Percentiles rank a stretch among this genome's conserved stretches.
phyloP scores from a whole-genome alignment of 2,329 filamentous ascomycete genomes.

The Emmonsiellopsis sp. region DNA sequence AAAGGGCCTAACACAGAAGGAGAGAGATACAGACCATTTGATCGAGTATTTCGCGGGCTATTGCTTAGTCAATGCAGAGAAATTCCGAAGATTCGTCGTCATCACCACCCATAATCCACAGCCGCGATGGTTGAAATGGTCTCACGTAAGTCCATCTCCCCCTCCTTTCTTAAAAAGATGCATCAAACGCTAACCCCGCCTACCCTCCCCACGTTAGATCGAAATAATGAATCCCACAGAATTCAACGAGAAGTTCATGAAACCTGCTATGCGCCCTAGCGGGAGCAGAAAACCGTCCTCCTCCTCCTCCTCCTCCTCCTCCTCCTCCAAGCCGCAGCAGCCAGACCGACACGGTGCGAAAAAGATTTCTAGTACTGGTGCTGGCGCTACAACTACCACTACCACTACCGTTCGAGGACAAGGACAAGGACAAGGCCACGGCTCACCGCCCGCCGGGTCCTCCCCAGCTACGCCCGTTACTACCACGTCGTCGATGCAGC shows the following conservation, averaged over 20 bases:
- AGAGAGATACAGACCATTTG: constrained; percentile 27
- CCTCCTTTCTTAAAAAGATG: not conserved
- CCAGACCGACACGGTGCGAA: not conserved
- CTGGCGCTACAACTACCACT: not conserved
- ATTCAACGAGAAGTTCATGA: constrained; percentile 10
- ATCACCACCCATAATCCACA: constrained; percentile 18
- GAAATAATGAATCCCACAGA: constrained; percentile 9
- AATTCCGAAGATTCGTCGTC: constrained; percentile 25
- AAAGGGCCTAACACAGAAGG: constrained; percentile 18
- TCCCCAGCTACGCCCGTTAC: too few species aligned
- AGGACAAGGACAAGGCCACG: too few species aligned
- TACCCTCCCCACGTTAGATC: constrained; percentile 5
- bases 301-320: not conserved
- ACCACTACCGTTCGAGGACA: too few species aligned
- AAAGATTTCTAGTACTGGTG: not conserved
- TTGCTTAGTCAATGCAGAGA: constrained; percentile 22
- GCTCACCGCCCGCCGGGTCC: too few species aligned
- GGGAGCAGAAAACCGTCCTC: not conserved
- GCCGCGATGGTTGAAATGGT: constrained; percentile 22
- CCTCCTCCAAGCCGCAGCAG: not conserved
- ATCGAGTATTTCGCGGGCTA: constrained; percentile 32
- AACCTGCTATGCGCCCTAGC: not conserved
- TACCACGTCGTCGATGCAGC: too few species aligned
- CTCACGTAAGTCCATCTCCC: constrained; percentile 17
- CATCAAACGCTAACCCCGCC: not conserved